These are phyloP conservation scores for Halophytophthora batemanensis DNA, from an alignment of 352 stramenopile genomes.

Conservation along the genomic window DNA sequence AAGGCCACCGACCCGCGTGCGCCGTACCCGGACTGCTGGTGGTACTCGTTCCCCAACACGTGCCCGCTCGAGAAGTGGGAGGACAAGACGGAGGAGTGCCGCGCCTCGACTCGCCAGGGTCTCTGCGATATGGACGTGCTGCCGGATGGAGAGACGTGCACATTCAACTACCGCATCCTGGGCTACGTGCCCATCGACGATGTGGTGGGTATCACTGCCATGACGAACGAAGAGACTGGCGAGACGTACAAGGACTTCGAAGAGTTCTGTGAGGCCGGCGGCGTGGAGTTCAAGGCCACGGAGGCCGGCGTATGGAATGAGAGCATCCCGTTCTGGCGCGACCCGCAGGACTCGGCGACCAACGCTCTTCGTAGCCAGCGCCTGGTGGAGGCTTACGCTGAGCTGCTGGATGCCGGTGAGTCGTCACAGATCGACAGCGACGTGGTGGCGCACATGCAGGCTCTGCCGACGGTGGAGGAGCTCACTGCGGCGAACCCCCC, in stretches of 20 bases:
- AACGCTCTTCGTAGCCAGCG: slow-evolving; percentile 51
- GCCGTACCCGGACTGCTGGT: slow-evolving; percentile 68
- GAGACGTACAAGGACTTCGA: slow-evolving; percentile 55
- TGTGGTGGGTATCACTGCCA: slow-evolving; percentile 69
- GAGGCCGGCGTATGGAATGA: slow-evolving; percentile 42
- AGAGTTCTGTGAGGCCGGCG: slow-evolving; percentile 58
- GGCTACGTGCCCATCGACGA: slow-evolving; percentile 70
- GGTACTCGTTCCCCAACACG: slow-evolving; percentile 81
- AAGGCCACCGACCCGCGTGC: slow-evolving; percentile 50
- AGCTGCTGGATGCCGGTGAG: slow-evolving; percentile 21
- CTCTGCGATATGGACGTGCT: slow-evolving; percentile 53
- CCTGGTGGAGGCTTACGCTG: slow-evolving; percentile 53
- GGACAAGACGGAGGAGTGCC: slow-evolving; percentile 45
- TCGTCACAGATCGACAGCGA: slow-evolving; percentile 31
- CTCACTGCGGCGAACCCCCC: slow-evolving; percentile 47
- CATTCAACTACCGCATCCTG: slow-evolving; percentile 59
- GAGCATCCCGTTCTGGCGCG: slow-evolving; percentile 63
- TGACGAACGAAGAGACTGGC: slow-evolving; percentile 49
- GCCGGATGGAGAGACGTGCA: slow-evolving; percentile 57
- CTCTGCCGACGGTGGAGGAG: slow-evolving; percentile 36
- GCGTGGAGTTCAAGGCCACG: slow-evolving; percentile 56
- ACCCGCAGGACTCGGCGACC: slow-evolving; percentile 53
- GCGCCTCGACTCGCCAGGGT: slow-evolving; percentile 36
- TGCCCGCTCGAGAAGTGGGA: slow-evolving; percentile 53
- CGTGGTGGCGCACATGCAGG: slow-evolving; percentile 36